Conservation (phyloP, 2,329 filamentous ascomycete genomes). For the Ophiostoma triangulosporum region DNA sequence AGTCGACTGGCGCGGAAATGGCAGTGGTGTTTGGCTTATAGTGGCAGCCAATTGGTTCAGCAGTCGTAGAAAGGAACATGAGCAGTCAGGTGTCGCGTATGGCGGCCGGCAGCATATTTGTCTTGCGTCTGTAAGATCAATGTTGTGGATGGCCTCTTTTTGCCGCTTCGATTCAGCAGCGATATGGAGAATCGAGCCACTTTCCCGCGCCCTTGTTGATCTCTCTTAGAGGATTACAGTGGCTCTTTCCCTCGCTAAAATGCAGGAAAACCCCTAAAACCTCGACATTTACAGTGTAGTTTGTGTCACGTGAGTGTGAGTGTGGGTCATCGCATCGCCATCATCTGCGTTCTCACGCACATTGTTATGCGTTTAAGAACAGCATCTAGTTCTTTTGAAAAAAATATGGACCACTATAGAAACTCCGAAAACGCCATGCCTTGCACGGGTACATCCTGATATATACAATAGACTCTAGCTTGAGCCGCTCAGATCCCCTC, state of each 20-base stretch:
- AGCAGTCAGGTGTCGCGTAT: background rate
- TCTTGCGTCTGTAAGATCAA: background rate
- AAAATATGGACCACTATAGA: background rate
- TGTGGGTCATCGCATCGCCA: background rate
- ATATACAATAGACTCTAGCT: background rate
- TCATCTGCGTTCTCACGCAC: no score
- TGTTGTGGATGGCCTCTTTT: background rate
- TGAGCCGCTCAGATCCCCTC: background rate
- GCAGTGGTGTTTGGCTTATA: background rate
- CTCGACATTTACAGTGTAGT: background rate
- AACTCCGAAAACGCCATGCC: background rate
- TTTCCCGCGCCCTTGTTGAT: background rate
- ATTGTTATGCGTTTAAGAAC: background rate
- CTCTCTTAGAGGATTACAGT: background rate
- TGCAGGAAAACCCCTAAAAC: background rate
- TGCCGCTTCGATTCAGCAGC: background rate
- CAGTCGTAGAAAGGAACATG: background rate
- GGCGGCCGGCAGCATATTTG: background rate
- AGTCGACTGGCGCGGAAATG: background rate
- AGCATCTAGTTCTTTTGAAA: background rate
- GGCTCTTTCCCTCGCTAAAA: background rate
- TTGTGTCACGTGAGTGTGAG: background rate
- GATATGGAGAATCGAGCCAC: background rate
- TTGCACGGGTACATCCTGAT: background rate
- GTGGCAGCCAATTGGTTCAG: background rate